Evolutionary conservation across 768 basidiomycete genomes (phyloP), one percentile per base, ranked within the genome.

Genomic region (Xerocomellus chrysenteron): DNA sequence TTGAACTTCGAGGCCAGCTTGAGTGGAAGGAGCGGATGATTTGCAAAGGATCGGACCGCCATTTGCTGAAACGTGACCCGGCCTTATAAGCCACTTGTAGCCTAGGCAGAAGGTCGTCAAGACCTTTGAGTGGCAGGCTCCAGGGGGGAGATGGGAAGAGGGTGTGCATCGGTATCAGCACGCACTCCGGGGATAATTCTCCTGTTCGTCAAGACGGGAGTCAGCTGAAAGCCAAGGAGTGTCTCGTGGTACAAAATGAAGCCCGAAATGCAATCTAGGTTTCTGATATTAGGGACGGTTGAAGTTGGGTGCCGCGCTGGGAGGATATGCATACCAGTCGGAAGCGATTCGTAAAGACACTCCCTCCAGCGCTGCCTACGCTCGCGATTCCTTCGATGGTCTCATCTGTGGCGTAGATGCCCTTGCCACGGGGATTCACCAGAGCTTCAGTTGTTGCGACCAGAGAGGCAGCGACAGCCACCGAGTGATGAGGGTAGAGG

Each of bases 221-320:
- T 81, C 47, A 83, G 73, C 47, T 76, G 73, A 71, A 83, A 80
- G 56, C 81, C 77, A 47, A 77, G 63, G 53, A 82, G 75, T 5
- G 80, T 76, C 62, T 81, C 79, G 4, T 73, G 60, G 63, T 78
- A 78, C n/a, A 83, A 63, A 56, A 82, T 82, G 28, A 82, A 78
- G 11, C 81, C 81, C 10, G 79, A 80, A 26, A 83, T 77, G 59
- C 77, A 74, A 43, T 82, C 78, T 78, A 55, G 39, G 50, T 39
- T 39, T 48, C n/a, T 12, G 32, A 49, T 16, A 46, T 41, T 35
- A 55, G 28, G 50, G n/a, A 30, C 9, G 30, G 32, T 39, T 50
- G 28, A 52, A 50, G 49, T 5, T 16, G 17, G 30, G 10, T 40
- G 45, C 33, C 13, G 40, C 35, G 39, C 16, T 17, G 33, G 10